Base-by-base conservation (phyloP, 306 rosid genomes). In the Gastrolobium villosum region DNA sequence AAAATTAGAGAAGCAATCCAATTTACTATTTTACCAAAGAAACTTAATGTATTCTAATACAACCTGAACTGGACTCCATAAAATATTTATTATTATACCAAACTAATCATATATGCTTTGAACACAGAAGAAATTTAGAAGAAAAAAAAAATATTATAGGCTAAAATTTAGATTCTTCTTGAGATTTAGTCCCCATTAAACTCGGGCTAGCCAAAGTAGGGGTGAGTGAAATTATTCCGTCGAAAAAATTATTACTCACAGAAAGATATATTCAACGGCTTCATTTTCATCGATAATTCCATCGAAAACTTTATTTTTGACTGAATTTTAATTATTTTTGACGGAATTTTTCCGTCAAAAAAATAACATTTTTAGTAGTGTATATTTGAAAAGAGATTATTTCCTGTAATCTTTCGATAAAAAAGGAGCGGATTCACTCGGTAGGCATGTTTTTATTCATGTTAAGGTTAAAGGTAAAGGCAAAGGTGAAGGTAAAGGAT, bases 21-120 rank as follows among this genome's bases (percentile, higher is more conserved):
- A 49, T 49, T 28, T 70, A 70, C 46, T 35, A n/a, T 65, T 68
- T 65, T 74, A 39, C 56, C 39, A 37, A 66, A 34, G 37, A 62
- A 59, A 41, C 45, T 32, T 61, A 62, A 8, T 57, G 65, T 70
- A 59, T 8, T 8, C 34, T 28, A 57, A 28, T 28, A 41, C 54
- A 70, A 52, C 75, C 71, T 72, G 65, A 73, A 54, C 32, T 36
- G 46, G 20, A 43, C 44, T 53, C 44, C 59, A 14, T 52, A 15
- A 66, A 31, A 55, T 37, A 77, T 70, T 36, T 64, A 15, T 52
- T 77, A 49, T 70, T 60, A 32, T n/a, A 49, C 63, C 46, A 75
- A 6, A 54, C 59, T 45, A 5, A 37, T 63, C 40, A 65, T 10
- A 68, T 26, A 28, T 46, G 61, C 32, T 32, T 37, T 55, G 54